Conservation (phyloP, 345 rosid genomes). For the Pugionium dolabratum region DNA sequence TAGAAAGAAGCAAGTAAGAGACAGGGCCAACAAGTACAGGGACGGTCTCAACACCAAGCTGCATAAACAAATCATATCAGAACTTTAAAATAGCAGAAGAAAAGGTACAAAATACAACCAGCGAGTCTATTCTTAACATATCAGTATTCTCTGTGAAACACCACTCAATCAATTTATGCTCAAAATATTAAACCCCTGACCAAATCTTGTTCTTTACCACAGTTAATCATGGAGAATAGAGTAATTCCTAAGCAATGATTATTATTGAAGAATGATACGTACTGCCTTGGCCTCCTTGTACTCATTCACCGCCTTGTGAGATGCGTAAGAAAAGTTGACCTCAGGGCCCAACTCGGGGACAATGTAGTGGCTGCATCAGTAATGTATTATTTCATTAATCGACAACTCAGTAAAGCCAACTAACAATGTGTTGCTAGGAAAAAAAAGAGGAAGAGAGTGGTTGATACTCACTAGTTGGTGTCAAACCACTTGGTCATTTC, state of each 20-base stretch:
- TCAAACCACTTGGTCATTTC: constrained; percentile 99
- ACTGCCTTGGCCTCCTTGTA: constrained; percentile 97
- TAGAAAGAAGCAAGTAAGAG: constrained; percentile 88
- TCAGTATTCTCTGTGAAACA: constrained; percentile 7
- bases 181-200: background rate
- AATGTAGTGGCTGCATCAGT: constrained; percentile 75
- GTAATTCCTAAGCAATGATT: background rate
- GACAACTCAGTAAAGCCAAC: background rate
- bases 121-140: background rate
- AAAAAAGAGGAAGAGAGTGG: background rate
- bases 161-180: constrained; percentile 4
- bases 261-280: constrained; percentile 41
- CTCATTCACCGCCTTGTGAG: constrained; percentile 94
- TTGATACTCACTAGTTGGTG: constrained; percentile 96
- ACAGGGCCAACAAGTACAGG: constrained; percentile 96
- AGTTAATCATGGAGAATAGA: too few relatives aligned
- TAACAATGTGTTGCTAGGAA: background rate
- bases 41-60: constrained; percentile 92
- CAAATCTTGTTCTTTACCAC: too few relatives aligned
- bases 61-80: constrained; percentile 32
- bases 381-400: constrained; percentile 13
- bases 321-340: constrained; percentile 84
- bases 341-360: constrained; percentile 98
- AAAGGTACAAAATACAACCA: background rate
- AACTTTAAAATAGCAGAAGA: background rate